phyloP scores from a whole-genome alignment of 2,329 filamentous ascomycete species.

The Zasmidium angulare region DNA sequence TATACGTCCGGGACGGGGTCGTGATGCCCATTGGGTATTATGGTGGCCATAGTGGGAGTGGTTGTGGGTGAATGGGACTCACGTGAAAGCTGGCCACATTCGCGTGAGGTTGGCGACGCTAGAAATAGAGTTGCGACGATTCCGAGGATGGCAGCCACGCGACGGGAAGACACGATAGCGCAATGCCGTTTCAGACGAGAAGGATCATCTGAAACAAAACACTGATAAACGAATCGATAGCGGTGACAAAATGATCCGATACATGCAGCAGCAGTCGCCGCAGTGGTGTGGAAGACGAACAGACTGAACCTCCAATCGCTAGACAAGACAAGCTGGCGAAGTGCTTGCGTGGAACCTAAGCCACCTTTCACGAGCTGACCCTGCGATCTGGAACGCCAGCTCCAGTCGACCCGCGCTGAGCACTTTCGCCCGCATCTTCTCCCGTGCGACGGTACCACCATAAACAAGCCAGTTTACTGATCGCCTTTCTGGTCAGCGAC shows the following conservation, averaged over 20 bases:
- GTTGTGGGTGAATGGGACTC: not conserved
- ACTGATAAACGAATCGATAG: not conserved
- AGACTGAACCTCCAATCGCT: too few relatives aligned
- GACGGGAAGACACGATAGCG: not conserved
- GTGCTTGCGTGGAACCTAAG: too few relatives aligned
- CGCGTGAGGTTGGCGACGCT: not conserved
- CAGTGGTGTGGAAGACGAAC: not conserved
- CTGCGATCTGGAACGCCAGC: constrained; percentile 1
- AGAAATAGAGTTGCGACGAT: not conserved
- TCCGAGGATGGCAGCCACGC: not conserved
- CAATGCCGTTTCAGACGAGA: not conserved
- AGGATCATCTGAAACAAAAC: not conserved
- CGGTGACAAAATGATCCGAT: not conserved
- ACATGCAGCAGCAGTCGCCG: not conserved
- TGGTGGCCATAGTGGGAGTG: constrained; percentile 3
- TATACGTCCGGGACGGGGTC: constrained; percentile 49
- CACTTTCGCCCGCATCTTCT: not conserved
- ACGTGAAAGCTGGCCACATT: not conserved
- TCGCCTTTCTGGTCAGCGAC: not conserved
- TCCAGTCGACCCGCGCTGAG: not conserved
- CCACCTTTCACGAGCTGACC: not conserved
- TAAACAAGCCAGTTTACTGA: constrained; percentile 1
- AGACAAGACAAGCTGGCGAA: too few relatives aligned
- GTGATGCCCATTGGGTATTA: constrained; percentile 3
- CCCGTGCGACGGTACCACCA: not conserved